These are phyloP conservation scores for Brassica cretica DNA, from an alignment of 345 rosid species.

Conservation along the genomic window DNA sequence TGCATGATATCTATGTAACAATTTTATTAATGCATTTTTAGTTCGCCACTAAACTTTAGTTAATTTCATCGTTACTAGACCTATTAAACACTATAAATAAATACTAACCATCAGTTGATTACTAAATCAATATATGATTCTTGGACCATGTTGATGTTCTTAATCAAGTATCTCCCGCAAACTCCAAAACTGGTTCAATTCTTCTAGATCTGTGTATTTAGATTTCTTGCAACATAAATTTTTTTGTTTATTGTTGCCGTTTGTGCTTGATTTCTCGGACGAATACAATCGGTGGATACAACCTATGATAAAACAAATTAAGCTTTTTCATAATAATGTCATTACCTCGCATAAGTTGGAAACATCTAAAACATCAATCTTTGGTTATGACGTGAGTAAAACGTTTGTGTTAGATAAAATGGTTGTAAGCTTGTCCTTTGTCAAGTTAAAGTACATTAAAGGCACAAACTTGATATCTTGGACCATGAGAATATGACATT, in stretches of 20 bases:
- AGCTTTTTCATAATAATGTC: not conserved
- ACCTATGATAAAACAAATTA: not conserved
- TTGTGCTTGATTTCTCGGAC: conserved; percentile 10
- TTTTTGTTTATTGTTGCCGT: not conserved
- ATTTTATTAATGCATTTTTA: no score
- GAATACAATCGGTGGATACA: conserved; percentile 27
- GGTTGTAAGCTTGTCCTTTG: conserved; percentile 10
- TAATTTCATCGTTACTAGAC: no score
- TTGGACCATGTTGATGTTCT: no score
- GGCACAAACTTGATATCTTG: not conserved
- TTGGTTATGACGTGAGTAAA: conserved; percentile 19
- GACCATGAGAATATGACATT: conserved; percentile 30
- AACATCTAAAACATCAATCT: conserved; percentile 23
- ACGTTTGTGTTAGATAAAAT: conserved; percentile 14
- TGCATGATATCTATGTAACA: no score
- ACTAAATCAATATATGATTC: no score
- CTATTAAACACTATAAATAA: no score
- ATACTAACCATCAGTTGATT: not conserved
- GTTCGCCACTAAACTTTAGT: no score
- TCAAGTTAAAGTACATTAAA: conserved; percentile 19
- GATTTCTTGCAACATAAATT: not conserved
- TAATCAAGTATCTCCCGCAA: not conserved
- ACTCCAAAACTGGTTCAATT: not conserved
- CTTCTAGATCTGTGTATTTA: not conserved
- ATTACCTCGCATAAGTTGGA: conserved; percentile 20